Evolutionary conservation across 805 yeast species (phyloP).

Genomic region (Yarrowia hollandica): DNA sequence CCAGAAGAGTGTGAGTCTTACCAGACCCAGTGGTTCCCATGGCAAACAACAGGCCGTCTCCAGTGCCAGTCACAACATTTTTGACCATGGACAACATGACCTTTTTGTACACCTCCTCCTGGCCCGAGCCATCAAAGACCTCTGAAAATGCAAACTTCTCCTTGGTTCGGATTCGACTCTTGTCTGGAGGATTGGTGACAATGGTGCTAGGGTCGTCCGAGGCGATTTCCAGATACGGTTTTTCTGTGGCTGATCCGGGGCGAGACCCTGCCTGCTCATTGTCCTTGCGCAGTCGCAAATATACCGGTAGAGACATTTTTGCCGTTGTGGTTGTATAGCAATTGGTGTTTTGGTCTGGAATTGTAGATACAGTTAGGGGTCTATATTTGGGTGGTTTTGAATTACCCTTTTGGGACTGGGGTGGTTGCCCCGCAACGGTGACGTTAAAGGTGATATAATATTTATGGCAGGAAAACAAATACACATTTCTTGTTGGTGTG

Average conservation of each 20-base stretch:
- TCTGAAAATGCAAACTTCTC: slow-evolving; percentile 41
- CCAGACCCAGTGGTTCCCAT: slow-evolving; percentile 59
- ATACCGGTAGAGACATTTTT: slow-evolving; percentile 41
- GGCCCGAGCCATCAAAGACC: slow-evolving; percentile 42
- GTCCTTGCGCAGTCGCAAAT: slow-evolving; percentile 43
- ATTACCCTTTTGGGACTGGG: slow-evolving; percentile 16
- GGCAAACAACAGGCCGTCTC: slow-evolving; percentile 50
- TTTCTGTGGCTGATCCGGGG: slow-evolving; percentile 31
- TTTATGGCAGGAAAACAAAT: too few species aligned
- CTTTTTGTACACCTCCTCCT: slow-evolving; percentile 44
- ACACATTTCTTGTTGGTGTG: too few species aligned
- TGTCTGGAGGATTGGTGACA: slow-evolving; percentile 37
- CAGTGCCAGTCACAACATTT: slow-evolving; percentile 37
- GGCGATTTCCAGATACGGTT: slow-evolving; percentile 36
- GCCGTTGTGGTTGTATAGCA: slow-evolving; percentile 16
- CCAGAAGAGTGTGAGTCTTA: slow-evolving; percentile 43
- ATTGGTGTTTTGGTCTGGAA: neutral
- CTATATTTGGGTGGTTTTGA: slow-evolving; percentile 16
- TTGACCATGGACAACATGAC: slow-evolving; percentile 43
- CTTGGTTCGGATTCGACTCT: slow-evolving; percentile 34
- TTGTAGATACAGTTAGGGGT: slow-evolving; percentile 16
- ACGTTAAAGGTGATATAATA: too few species aligned
- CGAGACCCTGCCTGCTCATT: slow-evolving; percentile 7
- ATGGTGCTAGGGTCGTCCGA: slow-evolving; percentile 34
- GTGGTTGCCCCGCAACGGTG: slow-evolving; percentile 13